Evolutionary conservation across 768 basidiomycete genomes (phyloP).

Genomic region (Antrodiella citrinella): DNA sequence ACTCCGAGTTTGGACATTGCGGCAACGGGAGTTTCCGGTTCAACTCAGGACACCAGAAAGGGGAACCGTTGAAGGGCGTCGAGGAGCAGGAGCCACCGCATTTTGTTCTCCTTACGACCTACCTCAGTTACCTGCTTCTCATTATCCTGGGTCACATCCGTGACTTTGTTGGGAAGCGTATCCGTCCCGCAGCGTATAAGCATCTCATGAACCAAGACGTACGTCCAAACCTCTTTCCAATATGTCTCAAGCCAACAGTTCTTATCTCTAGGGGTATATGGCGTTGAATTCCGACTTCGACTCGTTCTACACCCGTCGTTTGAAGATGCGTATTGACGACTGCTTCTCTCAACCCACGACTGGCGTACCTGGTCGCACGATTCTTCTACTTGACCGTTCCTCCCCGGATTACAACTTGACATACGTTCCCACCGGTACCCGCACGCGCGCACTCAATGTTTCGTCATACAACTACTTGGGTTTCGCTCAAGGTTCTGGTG

Average conservation of each 20-base stretch:
- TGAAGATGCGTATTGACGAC: conserved; percentile 92
- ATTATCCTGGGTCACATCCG: conserved; percentile 89
- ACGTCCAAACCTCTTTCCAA: conserved; percentile 26
- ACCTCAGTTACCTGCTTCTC: conserved; percentile 88
- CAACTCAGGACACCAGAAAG: conserved; percentile 51
- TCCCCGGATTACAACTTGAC: conserved; percentile 77
- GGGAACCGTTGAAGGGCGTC: conserved; percentile 40
- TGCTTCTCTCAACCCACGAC: conserved; percentile 92
- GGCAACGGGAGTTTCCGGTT: conserved; percentile 68
- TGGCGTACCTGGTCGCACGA: conserved; percentile 92
- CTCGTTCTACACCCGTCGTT: conserved; percentile 95
- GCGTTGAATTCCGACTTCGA: conserved; percentile 97
- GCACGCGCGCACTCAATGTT: conserved; percentile 88
- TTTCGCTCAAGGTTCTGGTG: conserved; percentile 88
- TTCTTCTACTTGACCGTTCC: conserved; percentile 75
- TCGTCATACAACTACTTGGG: conserved; percentile 99
- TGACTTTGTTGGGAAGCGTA: conserved; percentile 89
- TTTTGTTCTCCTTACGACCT: conserved; percentile 86
- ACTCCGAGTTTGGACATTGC: conserved; percentile 92
- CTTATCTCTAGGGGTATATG: conserved; percentile 71
- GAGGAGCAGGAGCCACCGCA: conserved; percentile 84
- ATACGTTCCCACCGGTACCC: conserved; percentile 67
- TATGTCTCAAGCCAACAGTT: conserved; percentile 2
- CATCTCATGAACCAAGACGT: conserved; percentile 84
- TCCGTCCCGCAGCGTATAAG: conserved; percentile 58